Base-by-base conservation (phyloP, 2,329 filamentous ascomycete species). In the Tolypocladium guangdongense region DNA sequence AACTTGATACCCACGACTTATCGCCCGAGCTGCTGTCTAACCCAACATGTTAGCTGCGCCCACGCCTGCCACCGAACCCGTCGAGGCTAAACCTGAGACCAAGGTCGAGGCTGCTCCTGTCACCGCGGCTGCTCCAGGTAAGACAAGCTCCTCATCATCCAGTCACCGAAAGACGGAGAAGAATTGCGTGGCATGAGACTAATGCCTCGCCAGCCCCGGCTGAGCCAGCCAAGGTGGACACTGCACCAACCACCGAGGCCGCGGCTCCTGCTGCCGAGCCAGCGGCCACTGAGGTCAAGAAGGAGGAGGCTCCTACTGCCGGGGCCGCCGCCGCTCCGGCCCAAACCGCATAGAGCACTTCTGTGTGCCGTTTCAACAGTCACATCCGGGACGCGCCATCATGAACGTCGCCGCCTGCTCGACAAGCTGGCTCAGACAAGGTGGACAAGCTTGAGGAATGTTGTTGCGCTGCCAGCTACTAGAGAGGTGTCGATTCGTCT, bases 231-330 rank as follows among this genome's bases (percentile, higher is more conserved):
- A 60, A 64, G 54, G 58, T 65, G n/a, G 66, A 66, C 33, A 56
- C 65, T 22, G 54, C 58, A 32, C 54, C 59, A 18, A 50, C 59
- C 41, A 60, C 64, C n/a, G 65, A 59, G 47, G 54, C 59, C n/a
- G 56, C 58, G 32, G 43, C 43, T 33, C 55, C 64, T 8, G 56
- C 62, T 48, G 54, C 64, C 36, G 59, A 65, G 43, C 58, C 63
- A 46, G 57, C 65, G 51, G 62, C 65, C 45, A 54, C 59, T 4
- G 61, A 60, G 55, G 62, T 61, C 57, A 61, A 61, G 55, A 61
- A 64, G 58, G 61, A 62, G 56, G 63, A 58, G 18, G 49, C 58
- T 24, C 49, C 61, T 16, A 51, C 63, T 30, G 53, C 60, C n/a
- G n/a, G n/a, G n/a, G n/a, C n/a, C 48, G 54, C 63, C 10, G 57